A percentile compares a stretch with the other conserved stretches of the same genome.
Conservation (phyloP, 2,329 filamentous ascomycete species). For the Sarocladium kiliense region DNA sequence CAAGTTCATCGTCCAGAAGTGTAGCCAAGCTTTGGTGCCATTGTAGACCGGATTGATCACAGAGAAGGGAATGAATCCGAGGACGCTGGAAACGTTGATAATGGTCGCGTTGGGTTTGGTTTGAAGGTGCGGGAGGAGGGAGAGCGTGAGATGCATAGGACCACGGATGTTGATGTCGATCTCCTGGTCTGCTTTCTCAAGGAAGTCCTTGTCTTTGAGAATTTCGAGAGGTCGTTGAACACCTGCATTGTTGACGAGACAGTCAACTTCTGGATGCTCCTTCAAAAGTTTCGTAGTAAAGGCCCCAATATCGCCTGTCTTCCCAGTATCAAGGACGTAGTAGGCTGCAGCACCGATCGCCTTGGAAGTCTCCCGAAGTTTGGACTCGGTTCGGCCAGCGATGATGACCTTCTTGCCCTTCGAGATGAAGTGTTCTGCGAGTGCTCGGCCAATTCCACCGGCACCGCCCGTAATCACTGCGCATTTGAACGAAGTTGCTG, state of each 20-base stretch:
- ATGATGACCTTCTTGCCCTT: slow-evolving; percentile 46
- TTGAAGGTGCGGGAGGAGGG: slow-evolving; percentile 44
- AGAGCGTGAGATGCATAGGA: slow-evolving; percentile 49
- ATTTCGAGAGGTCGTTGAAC: slow-evolving; percentile 50
- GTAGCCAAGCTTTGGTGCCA: slow-evolving; percentile 53
- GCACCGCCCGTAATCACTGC: slow-evolving; percentile 46
- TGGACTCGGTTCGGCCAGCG: slow-evolving; percentile 49
- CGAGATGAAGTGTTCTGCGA: slow-evolving; percentile 40
- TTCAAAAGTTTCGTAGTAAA: slow-evolving; percentile 40
- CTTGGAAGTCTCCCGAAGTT: slow-evolving; percentile 35
- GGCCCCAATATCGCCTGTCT: slow-evolving; percentile 32
- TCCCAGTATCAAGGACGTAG: slow-evolving; percentile 47
- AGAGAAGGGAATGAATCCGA: slow-evolving; percentile 47
- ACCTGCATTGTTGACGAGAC: slow-evolving; percentile 54
- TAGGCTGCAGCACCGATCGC: slow-evolving; percentile 43
- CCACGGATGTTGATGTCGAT: slow-evolving; percentile 54
- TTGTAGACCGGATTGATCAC: slow-evolving; percentile 55
- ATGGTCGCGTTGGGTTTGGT: slow-evolving; percentile 34
- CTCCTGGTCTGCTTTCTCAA: slow-evolving; percentile 48
- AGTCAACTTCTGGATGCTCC: slow-evolving; percentile 47
- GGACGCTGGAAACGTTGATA: slow-evolving; percentile 49
- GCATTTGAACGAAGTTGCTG: slow-evolving; percentile 27
- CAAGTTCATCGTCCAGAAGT: slow-evolving; percentile 52
- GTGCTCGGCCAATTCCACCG: slow-evolving; percentile 45
- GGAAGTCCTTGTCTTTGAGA: slow-evolving; percentile 33